A percentile compares a stretch with the other conserved stretches of the same genome.
phyloP scores from a whole-genome alignment of 1,284 basidiomycete species.

The Lignosus rhinocerotis region DNA sequence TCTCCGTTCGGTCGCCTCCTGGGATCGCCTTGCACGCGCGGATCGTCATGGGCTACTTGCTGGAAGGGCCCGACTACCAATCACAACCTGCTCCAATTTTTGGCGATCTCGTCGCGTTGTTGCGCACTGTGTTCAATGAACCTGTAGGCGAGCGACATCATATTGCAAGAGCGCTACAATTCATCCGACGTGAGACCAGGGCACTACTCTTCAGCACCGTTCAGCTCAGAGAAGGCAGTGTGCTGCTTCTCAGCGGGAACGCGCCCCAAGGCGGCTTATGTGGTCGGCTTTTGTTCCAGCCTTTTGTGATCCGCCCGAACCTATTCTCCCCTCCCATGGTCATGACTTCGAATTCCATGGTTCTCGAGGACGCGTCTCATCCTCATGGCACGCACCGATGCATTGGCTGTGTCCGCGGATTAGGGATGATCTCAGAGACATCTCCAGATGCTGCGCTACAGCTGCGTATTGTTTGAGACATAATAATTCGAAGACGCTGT shows the following conservation, averaged over 20 bases:
- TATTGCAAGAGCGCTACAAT: slow-evolving; percentile 13
- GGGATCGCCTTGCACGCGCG: slow-evolving; percentile 4
- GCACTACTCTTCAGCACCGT: slow-evolving; percentile 14
- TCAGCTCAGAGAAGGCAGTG: slow-evolving; percentile 8
- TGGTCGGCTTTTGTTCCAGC: slow-evolving; percentile 14
- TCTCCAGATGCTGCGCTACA: background rate
- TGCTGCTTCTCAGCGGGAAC: slow-evolving; percentile 19
- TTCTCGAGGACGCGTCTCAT: background rate
- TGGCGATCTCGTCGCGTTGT: background rate
- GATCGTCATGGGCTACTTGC: slow-evolving; percentile 14
- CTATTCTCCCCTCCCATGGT: slow-evolving; percentile 19
- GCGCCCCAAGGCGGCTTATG: background rate
- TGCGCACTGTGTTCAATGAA: background rate
- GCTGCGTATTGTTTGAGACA: slow-evolving; percentile 2
- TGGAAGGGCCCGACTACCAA: slow-evolving; percentile 11
- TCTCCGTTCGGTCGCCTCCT: background rate
- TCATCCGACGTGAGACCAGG: slow-evolving; percentile 3
- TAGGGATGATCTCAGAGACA: slow-evolving; percentile 15
- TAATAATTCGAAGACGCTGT: background rate
- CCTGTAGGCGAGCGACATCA: background rate
- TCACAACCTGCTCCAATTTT: slow-evolving; percentile 10
- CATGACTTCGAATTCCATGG: slow-evolving; percentile 16
- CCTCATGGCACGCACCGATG: slow-evolving; percentile 1
- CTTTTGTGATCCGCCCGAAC: slow-evolving; percentile 14
- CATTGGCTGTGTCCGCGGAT: slow-evolving; percentile 15